Base-by-base conservation (phyloP, 2,329 filamentous ascomycete genomes). In the Penicillium sp. region DNA sequence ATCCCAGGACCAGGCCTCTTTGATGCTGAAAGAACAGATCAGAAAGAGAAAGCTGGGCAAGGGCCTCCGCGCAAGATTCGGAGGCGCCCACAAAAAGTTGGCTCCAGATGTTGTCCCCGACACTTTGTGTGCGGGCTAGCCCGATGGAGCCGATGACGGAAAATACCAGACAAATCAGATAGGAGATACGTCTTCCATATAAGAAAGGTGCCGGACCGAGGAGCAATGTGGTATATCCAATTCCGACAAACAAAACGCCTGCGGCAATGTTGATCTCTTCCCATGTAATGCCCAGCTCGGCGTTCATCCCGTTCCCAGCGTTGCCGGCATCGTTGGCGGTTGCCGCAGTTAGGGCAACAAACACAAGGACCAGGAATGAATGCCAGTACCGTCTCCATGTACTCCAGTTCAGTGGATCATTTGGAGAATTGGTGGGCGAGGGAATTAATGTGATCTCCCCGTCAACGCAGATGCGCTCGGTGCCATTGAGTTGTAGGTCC, bases 1-100 rank as follows among this genome's bases (percentile, higher is more conserved):
- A 59, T 49, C 77, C 77, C 6, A 80, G 67, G 1, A 77, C 75
- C 1, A 72, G 70, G 35, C 78, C 78, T 38, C 77, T 72, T 52
- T 78, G 76, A 56, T 81, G 78, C 63, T 79, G 75, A 53, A 77
- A 80, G 67, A 78, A 80, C 28, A 80, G 70, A 55, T 80, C 78
- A 7, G 77, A 75, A 26, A 81, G 66, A 2, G 76, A 79, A n/a
- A 79, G 63, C 57, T 81, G 78, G 6, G 77, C 77, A 28, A 76
- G 72, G 0, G 78, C 77, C 61, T 81, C 78, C 2, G 76, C 77
- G 37, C 76, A 76, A 8, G 76, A 72, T 61, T 80, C 77, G 4
- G 77, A 79, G 3, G 77, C 77, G 15, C 78, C 78, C 2, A 80
- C 75, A 48, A 80, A 80, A 2, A 80, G 68, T 59, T 80, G 78